Evolutionary conservation across 2,329 filamentous ascomycete species (phyloP).

Genomic region (Pezicula neosporulosa): DNA sequence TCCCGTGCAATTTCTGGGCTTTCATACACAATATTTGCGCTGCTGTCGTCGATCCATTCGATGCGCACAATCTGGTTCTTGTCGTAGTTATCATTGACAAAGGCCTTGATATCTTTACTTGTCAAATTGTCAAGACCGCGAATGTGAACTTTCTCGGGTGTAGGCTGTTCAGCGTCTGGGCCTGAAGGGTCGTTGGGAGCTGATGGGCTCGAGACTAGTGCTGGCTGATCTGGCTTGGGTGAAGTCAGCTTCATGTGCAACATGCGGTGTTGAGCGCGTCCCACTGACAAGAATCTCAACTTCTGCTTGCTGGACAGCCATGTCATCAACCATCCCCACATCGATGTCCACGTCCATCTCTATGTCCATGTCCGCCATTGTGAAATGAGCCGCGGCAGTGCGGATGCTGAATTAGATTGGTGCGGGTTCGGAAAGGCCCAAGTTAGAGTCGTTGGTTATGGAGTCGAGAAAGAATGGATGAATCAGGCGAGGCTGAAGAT

Average conservation of each 20-base stretch:
- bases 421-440: too few relatives aligned
- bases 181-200: conserved; percentile 2
- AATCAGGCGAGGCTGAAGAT: too few relatives aligned
- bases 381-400: not conserved
- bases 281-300: not conserved
- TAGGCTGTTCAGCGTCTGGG: conserved; percentile 25
- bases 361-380: not conserved
- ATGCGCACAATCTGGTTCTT: conserved; percentile 55
- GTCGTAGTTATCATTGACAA: conserved; percentile 65
- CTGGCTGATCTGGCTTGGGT: conserved; percentile 2
- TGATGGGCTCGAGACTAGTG: conserved; percentile 10
- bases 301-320: not conserved
- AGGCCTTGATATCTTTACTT: conserved; percentile 75
- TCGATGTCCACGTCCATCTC: conserved; percentile 2
- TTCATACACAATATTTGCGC: conserved; percentile 80
- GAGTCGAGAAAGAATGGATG: too few relatives aligned
- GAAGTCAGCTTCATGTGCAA: not conserved
- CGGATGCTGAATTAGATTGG: too few relatives aligned
- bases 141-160: conserved; percentile 68
- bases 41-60: conserved; percentile 95
- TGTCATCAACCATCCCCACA: not conserved
- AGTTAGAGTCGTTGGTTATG: too few relatives aligned
- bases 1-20: conserved; percentile 48
- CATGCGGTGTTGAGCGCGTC: not conserved
- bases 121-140: conserved; percentile 79